These are phyloP conservation scores for Saturnispora dispora DNA, from an alignment of 805 yeast species.

Conservation along the genomic window DNA sequence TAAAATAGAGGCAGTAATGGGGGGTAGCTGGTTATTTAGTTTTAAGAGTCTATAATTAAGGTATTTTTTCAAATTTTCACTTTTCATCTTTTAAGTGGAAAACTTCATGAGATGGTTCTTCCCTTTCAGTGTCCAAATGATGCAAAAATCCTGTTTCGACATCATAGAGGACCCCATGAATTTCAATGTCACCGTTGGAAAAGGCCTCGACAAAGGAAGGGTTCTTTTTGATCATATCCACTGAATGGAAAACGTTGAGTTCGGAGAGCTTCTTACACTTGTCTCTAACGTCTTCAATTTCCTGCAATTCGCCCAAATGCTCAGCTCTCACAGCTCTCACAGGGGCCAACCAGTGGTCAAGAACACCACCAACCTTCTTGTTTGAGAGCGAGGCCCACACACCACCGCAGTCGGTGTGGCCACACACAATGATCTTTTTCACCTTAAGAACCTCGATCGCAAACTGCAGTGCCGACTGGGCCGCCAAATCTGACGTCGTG, in stretches of 20 bases:
- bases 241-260: constrained; percentile 67
- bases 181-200: constrained; percentile 53
- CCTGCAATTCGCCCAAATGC: constrained; percentile 41
- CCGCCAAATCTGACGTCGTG: constrained; percentile 59
- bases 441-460: constrained; percentile 82
- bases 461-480: constrained; percentile 75
- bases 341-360: constrained; percentile 66
- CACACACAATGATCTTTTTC: constrained; percentile 74
- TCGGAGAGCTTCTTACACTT: constrained; percentile 61
- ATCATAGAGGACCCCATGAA: constrained; percentile 79
- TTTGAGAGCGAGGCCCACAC: constrained; percentile 68
- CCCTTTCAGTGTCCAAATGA: constrained; percentile 24
- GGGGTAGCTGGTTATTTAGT: no score
- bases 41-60: background rate
- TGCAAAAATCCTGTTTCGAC: constrained; percentile 63
- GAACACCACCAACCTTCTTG: constrained; percentile 54
- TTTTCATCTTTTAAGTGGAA: constrained; percentile 18
- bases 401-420: constrained; percentile 95
- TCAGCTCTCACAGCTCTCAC: constrained; percentile 61
- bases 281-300: constrained; percentile 40
- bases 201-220: constrained; percentile 63
- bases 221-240: constrained; percentile 53
- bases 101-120: constrained; percentile 18
- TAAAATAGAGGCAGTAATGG: no score
- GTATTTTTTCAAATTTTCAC: background rate